A percentile compares a stretch with the other conserved stretches of the same genome.
Evolutionary conservation across 176 grass and related monocot genomes (phyloP).

Genomic region (Hordeum marinum): DNA sequence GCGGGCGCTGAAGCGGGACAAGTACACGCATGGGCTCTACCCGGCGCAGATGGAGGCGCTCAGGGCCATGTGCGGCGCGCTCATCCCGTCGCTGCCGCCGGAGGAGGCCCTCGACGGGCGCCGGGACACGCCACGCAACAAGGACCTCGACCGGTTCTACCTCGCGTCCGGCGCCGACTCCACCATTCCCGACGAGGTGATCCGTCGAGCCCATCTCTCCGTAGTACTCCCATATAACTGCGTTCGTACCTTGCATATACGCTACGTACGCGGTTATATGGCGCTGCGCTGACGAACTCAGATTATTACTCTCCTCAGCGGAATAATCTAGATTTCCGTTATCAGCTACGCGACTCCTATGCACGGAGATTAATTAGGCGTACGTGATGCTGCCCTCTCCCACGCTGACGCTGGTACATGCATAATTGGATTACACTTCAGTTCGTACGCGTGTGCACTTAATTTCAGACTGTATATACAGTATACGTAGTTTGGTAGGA

Average conservation of each 20-base stretch:
- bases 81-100: constrained; percentile 54
- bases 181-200: constrained; percentile 58
- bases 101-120: constrained; percentile 22
- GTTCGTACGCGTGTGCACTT: not conserved
- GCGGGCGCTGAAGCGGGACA: constrained; percentile 28
- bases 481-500: not conserved
- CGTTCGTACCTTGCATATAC: not conserved
- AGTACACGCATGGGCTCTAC: constrained; percentile 57
- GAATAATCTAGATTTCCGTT: not conserved
- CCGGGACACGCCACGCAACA: not conserved
- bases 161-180: constrained; percentile 50
- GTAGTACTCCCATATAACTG: not conserved
- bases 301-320: not conserved
- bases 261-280: not conserved
- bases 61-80: constrained; percentile 62
- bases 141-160: constrained; percentile 55
- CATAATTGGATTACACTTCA: not conserved
- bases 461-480: not conserved
- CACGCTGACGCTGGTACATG: not conserved
- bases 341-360: not conserved
- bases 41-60: constrained; percentile 53
- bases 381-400: not conserved
- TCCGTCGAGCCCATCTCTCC: not conserved
- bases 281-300: too few relatives aligned
- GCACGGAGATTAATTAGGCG: too few relatives aligned